Evolutionary conservation across 768 basidiomycete species (phyloP).

Genomic region (Mycena crocata): DNA sequence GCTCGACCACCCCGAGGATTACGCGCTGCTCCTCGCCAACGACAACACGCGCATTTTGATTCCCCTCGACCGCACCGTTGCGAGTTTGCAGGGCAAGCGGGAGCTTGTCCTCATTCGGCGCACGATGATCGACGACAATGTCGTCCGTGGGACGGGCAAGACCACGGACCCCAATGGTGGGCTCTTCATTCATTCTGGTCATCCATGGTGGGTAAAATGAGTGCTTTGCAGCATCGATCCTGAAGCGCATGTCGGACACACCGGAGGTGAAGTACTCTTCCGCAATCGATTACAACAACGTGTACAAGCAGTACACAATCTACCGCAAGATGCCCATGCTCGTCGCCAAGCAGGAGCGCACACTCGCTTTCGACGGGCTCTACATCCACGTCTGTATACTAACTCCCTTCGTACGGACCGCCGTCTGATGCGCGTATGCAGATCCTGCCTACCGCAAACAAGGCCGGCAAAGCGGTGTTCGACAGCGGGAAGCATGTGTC

Average conservation of each 20-base stretch:
- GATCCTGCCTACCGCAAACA: conserved; percentile 91
- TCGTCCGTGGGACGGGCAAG: conserved; percentile 70
- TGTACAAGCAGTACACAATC: conserved; percentile 95
- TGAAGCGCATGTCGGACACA: conserved; percentile 88
- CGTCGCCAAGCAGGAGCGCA: conserved; percentile 89
- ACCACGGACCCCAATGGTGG: conserved; percentile 94
- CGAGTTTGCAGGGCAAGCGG: conserved; percentile 88
- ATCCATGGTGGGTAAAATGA: conserved; percentile 1
- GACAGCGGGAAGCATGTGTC: conserved; percentile 92
- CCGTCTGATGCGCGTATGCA: conserved; percentile 43
- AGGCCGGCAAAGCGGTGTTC: conserved; percentile 80
- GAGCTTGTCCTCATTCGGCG: conserved; percentile 84
- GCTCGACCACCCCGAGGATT: conserved; percentile 78
- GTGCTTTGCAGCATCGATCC: conserved; percentile 80
- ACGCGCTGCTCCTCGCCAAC: conserved; percentile 76
- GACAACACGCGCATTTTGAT: conserved; percentile 77
- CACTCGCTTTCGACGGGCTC: conserved; percentile 93
- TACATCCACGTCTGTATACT: conserved; percentile 81
- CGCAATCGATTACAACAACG: conserved; percentile 82
- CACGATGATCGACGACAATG: conserved; percentile 80
- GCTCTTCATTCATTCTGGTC: conserved; percentile 26
- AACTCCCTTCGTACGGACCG: not conserved
- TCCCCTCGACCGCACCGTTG: conserved; percentile 96
- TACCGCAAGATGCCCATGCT: conserved; percentile 96
- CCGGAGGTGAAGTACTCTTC: conserved; percentile 67